Evolutionary conservation across 2,329 filamentous ascomycete species (phyloP), one percentile per base, ranked within the genome.

Genomic region (Cercospora nicotianae): DNA sequence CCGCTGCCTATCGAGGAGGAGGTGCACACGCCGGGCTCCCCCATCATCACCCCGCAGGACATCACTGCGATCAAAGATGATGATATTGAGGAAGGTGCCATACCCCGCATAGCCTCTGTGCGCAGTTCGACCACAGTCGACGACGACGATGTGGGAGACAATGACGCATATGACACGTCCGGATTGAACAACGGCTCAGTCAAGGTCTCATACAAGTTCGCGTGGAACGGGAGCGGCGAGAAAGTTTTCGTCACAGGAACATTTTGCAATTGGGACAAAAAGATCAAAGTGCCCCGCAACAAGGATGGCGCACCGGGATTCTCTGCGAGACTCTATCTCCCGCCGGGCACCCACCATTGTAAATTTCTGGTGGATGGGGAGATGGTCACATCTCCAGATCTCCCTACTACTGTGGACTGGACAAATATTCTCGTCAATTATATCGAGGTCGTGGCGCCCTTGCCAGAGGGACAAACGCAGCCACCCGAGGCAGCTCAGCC

Each of bases 391-490:
- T 95, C 93, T 16, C 89, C 91, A 68, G 88, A 91, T 71, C 85
- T 97, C 65, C 94, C 95, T 13, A 98, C 95, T 0, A 96, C 95
- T 1, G 95, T 99, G 67, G 95, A 99, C 79, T 97, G 96, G 79
- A 96, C 93, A 72, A 98, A 98, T 82, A 96, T 97, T 77, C 85
- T 99, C 18, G 94, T 99, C 80, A 99, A 99, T 81, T 99, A 98
- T 79, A 92, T 99, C 76, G 95, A 99, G 82, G 91, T 98, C 70
- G 73, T 75, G 45, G 75, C 76, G 18, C 75, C 73, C 33, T 66
- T 74, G 45, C 72, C 72, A 31, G 61, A 69, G 9, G 61, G 67
- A 20, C 67, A 71, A 57, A 70, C 69, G 70, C 71, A 75, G 71
- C 67, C 70, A 70, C 70, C 71, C 63, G 72, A 69, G n/a, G 71